Evolutionary conservation across 306 rosid species (phyloP), one percentile per base, ranked within the genome.

Genomic region (Casuarina glauca): DNA sequence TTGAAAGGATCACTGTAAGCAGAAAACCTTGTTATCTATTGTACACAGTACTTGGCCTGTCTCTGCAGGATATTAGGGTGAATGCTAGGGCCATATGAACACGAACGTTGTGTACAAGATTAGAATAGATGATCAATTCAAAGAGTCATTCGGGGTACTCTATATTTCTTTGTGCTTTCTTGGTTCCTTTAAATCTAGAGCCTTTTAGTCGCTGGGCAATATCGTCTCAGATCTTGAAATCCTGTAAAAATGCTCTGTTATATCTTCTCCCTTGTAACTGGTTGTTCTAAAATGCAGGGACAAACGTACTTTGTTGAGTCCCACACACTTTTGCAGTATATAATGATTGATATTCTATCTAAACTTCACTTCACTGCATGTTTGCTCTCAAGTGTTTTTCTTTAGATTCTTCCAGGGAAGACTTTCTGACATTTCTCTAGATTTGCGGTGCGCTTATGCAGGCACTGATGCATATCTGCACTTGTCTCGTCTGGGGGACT

Each of bases 391-490:
- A 36, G 13, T 68, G 9, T 57, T n/a, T n/a, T 4, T 17, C 50
- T 35, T 71, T 64, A 4, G 64, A 51, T 77, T 36, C 15, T 66
- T 12, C 45, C 17, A 64, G 52, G 5, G 36, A 46, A n/a, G 50
- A 70, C 26, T 42, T 80, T 72, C 60, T 76, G 32, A 78, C 71
- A 15, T 35, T 45, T 2, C 64, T 74, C 41, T 66, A 51, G 74
- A 64, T 74, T 43, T 67, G 35, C 62, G 32, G 3, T 70, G 17
- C 68, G 73, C 64, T n/a, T 78, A 74, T 43, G 39, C 87, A 93
- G 98, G 97, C 41, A 94, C 97, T 5, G 97, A 94, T 83, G 98
- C 97, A 50, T 94, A 90, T 84, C 98, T 94, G 62, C 98, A 91
- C 79, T 74, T 94, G 74, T 94, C 98, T 60, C 97, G 97, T 70